A percentile compares a stretch with the other conserved stretches of the same genome.
Evolutionary conservation across 2,329 filamentous ascomycete genomes (phyloP).

Genomic region (Verticillium nubilum): DNA sequence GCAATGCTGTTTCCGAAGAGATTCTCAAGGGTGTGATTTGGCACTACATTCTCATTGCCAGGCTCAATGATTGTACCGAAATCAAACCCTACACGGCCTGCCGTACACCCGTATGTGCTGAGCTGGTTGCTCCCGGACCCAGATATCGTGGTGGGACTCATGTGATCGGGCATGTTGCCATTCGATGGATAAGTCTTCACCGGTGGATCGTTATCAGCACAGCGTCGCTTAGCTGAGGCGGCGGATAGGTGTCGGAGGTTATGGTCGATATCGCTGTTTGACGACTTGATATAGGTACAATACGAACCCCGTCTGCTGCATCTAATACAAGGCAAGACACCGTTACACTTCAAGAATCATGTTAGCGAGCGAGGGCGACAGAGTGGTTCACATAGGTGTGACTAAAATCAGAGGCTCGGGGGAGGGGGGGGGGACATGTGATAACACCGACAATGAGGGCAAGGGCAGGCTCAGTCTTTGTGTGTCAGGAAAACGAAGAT

Average conservation of each 20-base stretch:
- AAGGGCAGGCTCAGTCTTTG: too few species aligned
- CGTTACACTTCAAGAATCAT: constrained; percentile 19
- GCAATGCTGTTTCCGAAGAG: constrained; percentile 28
- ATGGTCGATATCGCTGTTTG: constrained; percentile 5
- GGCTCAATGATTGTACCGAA: constrained; percentile 6
- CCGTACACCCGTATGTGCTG: neutral
- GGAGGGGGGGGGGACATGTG: too few species aligned
- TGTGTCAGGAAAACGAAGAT: too few species aligned
- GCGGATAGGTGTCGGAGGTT: constrained; percentile 8
- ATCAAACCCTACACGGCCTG: constrained; percentile 8
- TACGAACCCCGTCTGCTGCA: constrained; percentile 15
- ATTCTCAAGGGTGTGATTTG: constrained; percentile 6
- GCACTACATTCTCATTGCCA: constrained; percentile 1
- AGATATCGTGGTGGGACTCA: neutral
- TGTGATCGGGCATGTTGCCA: neutral
- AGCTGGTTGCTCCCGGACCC: neutral
- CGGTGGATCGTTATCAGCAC: constrained; percentile 6
- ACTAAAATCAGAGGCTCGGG: too few species aligned
- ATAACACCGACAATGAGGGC: too few species aligned
- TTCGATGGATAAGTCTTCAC: neutral
- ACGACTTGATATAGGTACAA: constrained; percentile 13
- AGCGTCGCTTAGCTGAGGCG: constrained; percentile 10
- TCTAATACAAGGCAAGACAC: constrained; percentile 15
- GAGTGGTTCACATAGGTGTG: neutral
- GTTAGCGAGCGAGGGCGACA: neutral